Evolutionary conservation across 495 filamentous ascomycete genomes (phyloP).

Genomic region (Entonaema liquescens): DNA sequence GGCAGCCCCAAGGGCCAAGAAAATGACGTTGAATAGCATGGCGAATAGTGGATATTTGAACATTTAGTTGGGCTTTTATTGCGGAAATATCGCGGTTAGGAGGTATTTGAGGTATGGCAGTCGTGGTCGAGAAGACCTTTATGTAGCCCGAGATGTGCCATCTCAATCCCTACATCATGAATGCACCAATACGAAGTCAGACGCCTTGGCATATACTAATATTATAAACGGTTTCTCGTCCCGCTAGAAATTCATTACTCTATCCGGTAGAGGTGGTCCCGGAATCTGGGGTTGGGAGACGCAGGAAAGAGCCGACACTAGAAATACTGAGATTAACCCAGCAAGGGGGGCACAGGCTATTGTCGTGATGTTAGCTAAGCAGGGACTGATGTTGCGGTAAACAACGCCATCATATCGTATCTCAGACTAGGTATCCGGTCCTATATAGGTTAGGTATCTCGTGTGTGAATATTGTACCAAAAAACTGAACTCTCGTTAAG

Average conservation of each 20-base stretch:
- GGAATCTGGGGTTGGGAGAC: constrained; percentile 6
- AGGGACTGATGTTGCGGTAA: constrained; percentile 25
- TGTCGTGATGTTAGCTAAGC: constrained; percentile 19
- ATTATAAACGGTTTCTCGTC: constrained; percentile 4
- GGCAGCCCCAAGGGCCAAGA: constrained; percentile 17
- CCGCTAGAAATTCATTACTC: constrained; percentile 25
- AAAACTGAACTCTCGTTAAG: background rate
- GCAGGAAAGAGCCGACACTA: constrained; percentile 12
- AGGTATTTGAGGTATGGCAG: background rate
- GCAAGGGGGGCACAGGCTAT: constrained; percentile 25
- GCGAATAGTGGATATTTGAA: background rate
- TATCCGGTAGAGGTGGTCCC: constrained; percentile 12
- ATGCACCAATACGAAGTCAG: constrained; percentile 18
- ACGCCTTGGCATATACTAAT: constrained; percentile 26
- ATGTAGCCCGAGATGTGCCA: constrained; percentile 13
- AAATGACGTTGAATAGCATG: constrained; percentile 31
- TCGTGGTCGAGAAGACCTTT: background rate
- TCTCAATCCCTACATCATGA: constrained; percentile 19
- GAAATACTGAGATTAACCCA: constrained; percentile 18
- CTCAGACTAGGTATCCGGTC: background rate
- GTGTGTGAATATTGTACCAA: background rate
- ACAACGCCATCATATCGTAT: background rate
- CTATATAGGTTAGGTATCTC: too few relatives aligned
- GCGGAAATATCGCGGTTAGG: background rate
- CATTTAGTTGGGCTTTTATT: constrained; percentile 1